A percentile compares a stretch with the other conserved stretches of the same genome.
phyloP scores from a whole-genome alignment of 345 rosid genomes.

The Boechera retrofracta region DNA sequence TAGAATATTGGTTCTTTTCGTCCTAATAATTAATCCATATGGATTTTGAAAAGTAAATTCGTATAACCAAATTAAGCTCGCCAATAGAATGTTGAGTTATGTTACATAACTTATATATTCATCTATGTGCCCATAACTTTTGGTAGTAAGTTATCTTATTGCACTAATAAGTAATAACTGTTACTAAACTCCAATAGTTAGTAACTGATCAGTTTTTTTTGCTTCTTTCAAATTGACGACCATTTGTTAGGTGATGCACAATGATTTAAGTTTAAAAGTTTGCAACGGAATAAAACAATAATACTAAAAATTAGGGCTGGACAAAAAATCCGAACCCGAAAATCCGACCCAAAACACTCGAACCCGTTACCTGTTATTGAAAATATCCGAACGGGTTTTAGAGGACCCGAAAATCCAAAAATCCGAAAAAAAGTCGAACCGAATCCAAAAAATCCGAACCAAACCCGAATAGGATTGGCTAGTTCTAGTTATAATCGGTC shows the following conservation, averaged over 20 bases:
- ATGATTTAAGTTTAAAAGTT: not conserved
- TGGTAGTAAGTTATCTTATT: slow-evolving; percentile 4
- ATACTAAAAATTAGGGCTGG: too few species aligned
- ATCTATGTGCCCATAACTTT: slow-evolving; percentile 38
- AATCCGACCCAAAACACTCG: too few species aligned
- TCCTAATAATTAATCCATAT: slow-evolving; percentile 27
- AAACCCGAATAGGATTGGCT: too few species aligned
- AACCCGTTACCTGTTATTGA: too few species aligned
- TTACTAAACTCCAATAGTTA: not conserved
- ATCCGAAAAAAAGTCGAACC: too few species aligned
- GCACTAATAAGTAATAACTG: not conserved
- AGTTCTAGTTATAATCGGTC: too few species aligned
- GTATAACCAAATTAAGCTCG: not conserved
- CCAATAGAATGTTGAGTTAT: slow-evolving; percentile 14
- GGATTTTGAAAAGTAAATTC: not conserved
- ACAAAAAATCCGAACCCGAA: too few species aligned
- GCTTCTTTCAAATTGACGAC: not conserved
- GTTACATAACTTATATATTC: slow-evolving; percentile 3
- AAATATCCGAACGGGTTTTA: too few species aligned
- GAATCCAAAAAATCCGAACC: too few species aligned
- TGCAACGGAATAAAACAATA: not conserved
- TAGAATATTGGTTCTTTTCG: slow-evolving; percentile 12
- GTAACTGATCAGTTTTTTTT: not conserved
- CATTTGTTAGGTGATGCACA: not conserved
- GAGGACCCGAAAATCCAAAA: too few species aligned